Evolutionary conservation across 441 rosid genomes (phyloP).

Genomic region (Theobroma grandiflorum): DNA sequence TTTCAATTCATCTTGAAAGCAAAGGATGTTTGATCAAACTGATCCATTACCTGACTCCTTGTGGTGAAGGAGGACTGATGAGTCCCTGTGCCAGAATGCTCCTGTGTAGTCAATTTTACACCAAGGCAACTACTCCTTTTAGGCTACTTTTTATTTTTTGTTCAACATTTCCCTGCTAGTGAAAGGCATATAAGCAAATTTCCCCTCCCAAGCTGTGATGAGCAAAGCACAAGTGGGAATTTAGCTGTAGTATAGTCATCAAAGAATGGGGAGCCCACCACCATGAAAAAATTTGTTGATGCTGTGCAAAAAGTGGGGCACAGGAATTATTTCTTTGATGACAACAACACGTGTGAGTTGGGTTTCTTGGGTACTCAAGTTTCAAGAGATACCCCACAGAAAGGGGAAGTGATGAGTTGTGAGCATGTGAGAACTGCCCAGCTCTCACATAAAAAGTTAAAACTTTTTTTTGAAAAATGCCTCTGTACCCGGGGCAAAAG

Average conservation of each 20-base stretch:
- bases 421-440: slow-evolving; percentile 43
- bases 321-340: slow-evolving; percentile 26
- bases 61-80: slow-evolving; percentile 19
- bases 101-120: not conserved
- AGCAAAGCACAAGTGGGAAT: slow-evolving; percentile 45
- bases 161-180: not conserved
- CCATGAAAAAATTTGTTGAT: slow-evolving; percentile 17
- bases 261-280: slow-evolving; percentile 28
- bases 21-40: not conserved
- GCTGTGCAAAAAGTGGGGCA: slow-evolving; percentile 26
- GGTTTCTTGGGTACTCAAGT: slow-evolving; percentile 24
- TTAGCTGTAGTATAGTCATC: slow-evolving; percentile 39
- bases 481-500: not conserved
- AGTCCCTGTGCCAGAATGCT: slow-evolving; percentile 7
- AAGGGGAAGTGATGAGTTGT: slow-evolving; percentile 39
- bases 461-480: not conserved
- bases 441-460: slow-evolving; percentile 2
- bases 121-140: not conserved
- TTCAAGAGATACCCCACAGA: slow-evolving; percentile 24
- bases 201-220: slow-evolving; percentile 21
- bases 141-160: not conserved
- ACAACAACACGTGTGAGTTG: slow-evolving; percentile 48
- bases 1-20: not conserved
- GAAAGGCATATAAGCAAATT: not conserved
- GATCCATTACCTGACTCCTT: not conserved